Conservation (phyloP, 2,329 filamentous ascomycete genomes). For the Cladophialophora yegresii region DNA sequence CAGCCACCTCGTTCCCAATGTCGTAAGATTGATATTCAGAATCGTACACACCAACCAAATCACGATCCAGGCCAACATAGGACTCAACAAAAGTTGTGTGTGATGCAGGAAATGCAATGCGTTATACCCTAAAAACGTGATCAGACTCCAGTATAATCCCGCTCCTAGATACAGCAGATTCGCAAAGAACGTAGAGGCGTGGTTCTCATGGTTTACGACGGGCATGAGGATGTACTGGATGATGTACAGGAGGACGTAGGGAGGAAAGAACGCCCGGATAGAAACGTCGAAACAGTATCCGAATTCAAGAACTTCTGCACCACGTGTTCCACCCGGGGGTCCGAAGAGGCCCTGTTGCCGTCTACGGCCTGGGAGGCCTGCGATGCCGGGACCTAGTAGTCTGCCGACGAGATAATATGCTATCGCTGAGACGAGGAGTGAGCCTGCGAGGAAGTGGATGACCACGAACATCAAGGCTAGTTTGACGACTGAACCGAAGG, state of each 20-base stretch:
- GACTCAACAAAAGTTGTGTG: constrained; percentile 65
- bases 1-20: constrained; percentile 48
- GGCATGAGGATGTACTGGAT: constrained; percentile 69
- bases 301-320: constrained; percentile 64
- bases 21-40: constrained; percentile 50
- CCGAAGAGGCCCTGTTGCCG: constrained; percentile 60
- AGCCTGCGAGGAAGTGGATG: constrained; percentile 63
- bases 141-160: constrained; percentile 66
- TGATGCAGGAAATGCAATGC: constrained; percentile 68
- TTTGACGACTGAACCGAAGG: constrained; percentile 50
- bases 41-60: constrained; percentile 60
- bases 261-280: constrained; percentile 67
- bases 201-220: constrained; percentile 50
- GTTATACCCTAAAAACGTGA: constrained; percentile 70
- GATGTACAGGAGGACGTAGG: constrained; percentile 68
- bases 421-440: constrained; percentile 61
- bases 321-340: constrained; percentile 49
- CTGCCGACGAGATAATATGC: constrained; percentile 66
- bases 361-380: constrained; percentile 50
- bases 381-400: constrained; percentile 58
- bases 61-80: constrained; percentile 61
- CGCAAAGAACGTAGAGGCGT: constrained; percentile 58
- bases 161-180: constrained; percentile 69
- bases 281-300: constrained; percentile 72
- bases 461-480: constrained; percentile 55